phyloP scores from a whole-genome alignment of 2,329 filamentous ascomycete species.

The Colletotrichum tropicicola region DNA sequence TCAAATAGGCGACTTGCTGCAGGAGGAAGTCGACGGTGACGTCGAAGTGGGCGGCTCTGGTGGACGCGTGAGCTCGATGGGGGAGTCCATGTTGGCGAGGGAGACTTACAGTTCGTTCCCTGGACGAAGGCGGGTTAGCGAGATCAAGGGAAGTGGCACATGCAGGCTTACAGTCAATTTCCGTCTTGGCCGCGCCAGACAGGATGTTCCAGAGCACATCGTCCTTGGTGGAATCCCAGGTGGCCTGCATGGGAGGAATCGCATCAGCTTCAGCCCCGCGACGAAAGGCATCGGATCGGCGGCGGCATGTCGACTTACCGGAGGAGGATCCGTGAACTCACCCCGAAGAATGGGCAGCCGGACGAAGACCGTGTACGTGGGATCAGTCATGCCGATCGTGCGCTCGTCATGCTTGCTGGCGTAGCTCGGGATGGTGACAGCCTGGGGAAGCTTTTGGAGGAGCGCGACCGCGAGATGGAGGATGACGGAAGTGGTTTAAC shows the following conservation, averaged over 20 bases:
- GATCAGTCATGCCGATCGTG: slow-evolving; percentile 53
- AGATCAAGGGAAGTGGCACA: background rate
- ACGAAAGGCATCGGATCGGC: slow-evolving; percentile 3
- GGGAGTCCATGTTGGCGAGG: background rate
- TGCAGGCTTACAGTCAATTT: slow-evolving; percentile 81
- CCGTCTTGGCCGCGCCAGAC: slow-evolving; percentile 81
- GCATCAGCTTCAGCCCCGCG: slow-evolving; percentile 33
- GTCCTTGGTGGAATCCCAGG: slow-evolving; percentile 90
- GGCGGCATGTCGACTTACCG: slow-evolving; percentile 60
- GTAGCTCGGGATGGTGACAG: slow-evolving; percentile 15
- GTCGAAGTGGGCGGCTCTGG: slow-evolving; percentile 78
- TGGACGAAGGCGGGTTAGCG: slow-evolving; percentile 43
- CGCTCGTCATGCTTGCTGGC: slow-evolving; percentile 26
- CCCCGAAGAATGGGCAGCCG: slow-evolving; percentile 88
- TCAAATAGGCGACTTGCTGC: slow-evolving; percentile 93
- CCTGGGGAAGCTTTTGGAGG: slow-evolving; percentile 7
- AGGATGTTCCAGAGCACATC: slow-evolving; percentile 90
- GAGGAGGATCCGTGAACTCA: slow-evolving; percentile 89
- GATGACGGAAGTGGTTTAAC: slow-evolving; percentile 25
- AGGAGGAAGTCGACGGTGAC: slow-evolving; percentile 90
- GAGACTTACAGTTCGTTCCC: slow-evolving; percentile 78
- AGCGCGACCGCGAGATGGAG: background rate
- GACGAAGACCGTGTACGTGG: slow-evolving; percentile 80
- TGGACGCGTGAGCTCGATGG: slow-evolving; percentile 21
- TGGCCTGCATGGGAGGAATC: slow-evolving; percentile 63